Base-by-base conservation (phyloP, 192 early-diverging fungal species). In the Umbelopsis sp. region DNA sequence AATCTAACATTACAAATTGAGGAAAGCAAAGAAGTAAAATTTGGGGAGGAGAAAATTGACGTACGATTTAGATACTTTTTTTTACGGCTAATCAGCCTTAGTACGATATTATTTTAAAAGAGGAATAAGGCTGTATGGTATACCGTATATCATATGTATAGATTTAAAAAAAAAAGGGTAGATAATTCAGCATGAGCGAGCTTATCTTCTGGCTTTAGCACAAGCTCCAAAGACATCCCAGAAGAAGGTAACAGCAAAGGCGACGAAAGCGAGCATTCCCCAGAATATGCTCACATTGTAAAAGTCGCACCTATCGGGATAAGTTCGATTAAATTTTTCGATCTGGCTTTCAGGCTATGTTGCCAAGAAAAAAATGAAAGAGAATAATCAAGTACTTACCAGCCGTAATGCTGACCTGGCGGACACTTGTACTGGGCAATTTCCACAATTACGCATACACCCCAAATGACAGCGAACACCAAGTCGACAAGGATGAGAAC, bases 211-310 rank as follows among this genome's bases (percentile, higher is more conserved):
- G 22, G 48, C 30, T 22, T 13, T 46, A 35, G 55, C 12, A 41
- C 73, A 79, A 1, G 67, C 66, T 30, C 78, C 78, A 45, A 74
- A 53, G 30, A 69, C 41, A 45, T 79, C 78, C 78, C 78, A 79
- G 15, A 44, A 66, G 4, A 74, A 44, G 15, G 61, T 58, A 41
- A 69, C 25, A 10, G 72, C 65, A 37, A 66, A 79, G 7, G 30
- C 13, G 11, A 58, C 70, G 71, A 79, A 75, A n/a, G 74, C 68
- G 22, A 79, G 16, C 51, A 75, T 75, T 0, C 78, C 78, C 51
- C 66, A 81, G 44, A 81, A 81, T 30, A 81, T 77, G 49, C 76
- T 74, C 13, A 74, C 68, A 64, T 81, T 81, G 23, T 72, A 77
- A 23, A 81, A 81, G 49, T 81, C 69, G 67, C 80, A 81, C 72